Evolutionary conservation across 1,139 yeast species (phyloP).

Genomic region (Hyphopichia wangnamkhiaoensis): DNA sequence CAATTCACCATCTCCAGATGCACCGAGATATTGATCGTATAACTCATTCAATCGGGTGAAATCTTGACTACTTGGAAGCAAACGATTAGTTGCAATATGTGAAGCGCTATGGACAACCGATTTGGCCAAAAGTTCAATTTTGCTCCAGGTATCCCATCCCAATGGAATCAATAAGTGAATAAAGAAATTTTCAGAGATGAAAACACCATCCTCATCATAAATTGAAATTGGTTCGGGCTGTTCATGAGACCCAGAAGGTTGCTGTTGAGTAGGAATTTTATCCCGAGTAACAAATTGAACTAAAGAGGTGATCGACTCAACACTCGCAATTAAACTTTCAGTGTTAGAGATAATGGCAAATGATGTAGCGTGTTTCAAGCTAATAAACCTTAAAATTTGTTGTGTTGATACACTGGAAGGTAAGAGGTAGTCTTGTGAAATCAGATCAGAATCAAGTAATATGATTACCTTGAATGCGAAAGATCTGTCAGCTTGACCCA

Average conservation of each 20-base stretch:
- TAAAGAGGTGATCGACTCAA: not conserved
- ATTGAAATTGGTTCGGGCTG: constrained; percentile 12
- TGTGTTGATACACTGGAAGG: constrained; percentile 37
- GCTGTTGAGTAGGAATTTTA: not conserved
- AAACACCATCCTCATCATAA: constrained; percentile 8
- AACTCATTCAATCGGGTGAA: constrained; percentile 12
- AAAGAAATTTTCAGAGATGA: not conserved
- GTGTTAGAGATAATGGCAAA: constrained; percentile 11
- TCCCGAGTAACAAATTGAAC: not conserved
- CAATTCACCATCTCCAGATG: too few species aligned
- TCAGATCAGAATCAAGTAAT: constrained; percentile 16
- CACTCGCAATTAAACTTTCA: not conserved
- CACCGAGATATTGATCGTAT: constrained; percentile 12
- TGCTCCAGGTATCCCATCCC: constrained; percentile 53
- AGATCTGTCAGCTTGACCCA: constrained; percentile 23
- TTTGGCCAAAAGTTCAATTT: constrained; percentile 47
- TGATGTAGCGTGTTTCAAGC: constrained; percentile 45
- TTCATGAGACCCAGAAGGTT: not conserved
- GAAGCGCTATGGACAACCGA: constrained; percentile 13
- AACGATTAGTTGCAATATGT: not conserved
- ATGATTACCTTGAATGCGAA: constrained; percentile 18
- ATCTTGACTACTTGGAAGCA: constrained; percentile 13
- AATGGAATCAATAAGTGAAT: constrained; percentile 43
- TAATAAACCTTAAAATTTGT: constrained; percentile 52
- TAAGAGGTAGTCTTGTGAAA: constrained; percentile 21